Evolutionary conservation across 352 stramenopile genomes (phyloP).

Genomic region (Peronospora farinosa): DNA sequence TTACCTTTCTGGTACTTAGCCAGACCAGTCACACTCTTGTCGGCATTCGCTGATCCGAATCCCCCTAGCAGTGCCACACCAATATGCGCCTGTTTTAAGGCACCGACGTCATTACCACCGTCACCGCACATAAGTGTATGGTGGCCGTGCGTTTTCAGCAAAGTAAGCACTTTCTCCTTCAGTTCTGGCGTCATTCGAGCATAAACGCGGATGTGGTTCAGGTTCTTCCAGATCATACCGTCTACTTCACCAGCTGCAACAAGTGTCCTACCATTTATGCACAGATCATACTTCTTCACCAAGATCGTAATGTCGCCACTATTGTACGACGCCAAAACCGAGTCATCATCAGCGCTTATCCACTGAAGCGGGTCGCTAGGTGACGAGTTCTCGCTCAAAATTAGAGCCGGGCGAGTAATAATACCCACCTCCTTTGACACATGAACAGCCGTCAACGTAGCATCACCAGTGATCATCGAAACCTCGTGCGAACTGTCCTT

Average conservation of each 20-base stretch:
- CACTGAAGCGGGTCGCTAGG: constrained; percentile 50
- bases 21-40: constrained; percentile 79
- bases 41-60: constrained; percentile 79
- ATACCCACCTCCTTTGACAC: constrained; percentile 95
- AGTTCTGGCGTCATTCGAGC: constrained; percentile 94
- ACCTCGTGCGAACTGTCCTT: constrained; percentile 88
- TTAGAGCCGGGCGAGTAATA: constrained; percentile 64
- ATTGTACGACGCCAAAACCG: constrained; percentile 54
- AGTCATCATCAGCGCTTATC: constrained; percentile 77
- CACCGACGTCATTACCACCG: constrained; percentile 96
- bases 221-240: constrained; percentile 74
- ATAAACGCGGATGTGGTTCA: constrained; percentile 90
- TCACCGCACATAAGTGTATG: constrained; percentile 98
- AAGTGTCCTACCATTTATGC: constrained; percentile 77
- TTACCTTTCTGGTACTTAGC: constrained; percentile 74
- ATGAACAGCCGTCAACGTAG: constrained; percentile 94
- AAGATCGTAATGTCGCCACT: constrained; percentile 53
- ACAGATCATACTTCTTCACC: constrained; percentile 81
- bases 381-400: constrained; percentile 51
- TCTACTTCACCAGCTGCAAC: constrained; percentile 66
- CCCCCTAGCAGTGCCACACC: constrained; percentile 74
- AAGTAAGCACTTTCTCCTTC: constrained; percentile 94
- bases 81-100: constrained; percentile 90
- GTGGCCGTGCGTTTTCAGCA: constrained; percentile 89
- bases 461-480: constrained; percentile 99